phyloP scores from a whole-genome alignment of 805 yeast species.

The Clavispora vitiphila region DNA sequence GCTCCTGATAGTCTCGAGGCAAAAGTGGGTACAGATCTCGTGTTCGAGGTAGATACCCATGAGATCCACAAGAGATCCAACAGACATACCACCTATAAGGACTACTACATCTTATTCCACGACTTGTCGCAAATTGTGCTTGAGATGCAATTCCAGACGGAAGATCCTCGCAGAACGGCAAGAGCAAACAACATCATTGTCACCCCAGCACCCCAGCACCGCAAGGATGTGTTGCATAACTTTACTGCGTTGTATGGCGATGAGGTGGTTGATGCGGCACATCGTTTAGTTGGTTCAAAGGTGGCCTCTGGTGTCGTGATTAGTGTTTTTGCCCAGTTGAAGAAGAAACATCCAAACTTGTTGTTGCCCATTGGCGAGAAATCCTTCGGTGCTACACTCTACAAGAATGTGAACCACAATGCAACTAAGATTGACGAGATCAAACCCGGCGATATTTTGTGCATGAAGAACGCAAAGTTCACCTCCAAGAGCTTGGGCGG shows the following conservation, averaged over 20 bases:
- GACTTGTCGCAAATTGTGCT: constrained; percentile 67
- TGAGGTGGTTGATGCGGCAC: constrained; percentile 34
- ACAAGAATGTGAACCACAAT: constrained; percentile 41
- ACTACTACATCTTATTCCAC: constrained; percentile 65
- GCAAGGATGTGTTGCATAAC: constrained; percentile 45
- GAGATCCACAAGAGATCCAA: constrained; percentile 54
- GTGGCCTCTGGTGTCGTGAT: constrained; percentile 25
- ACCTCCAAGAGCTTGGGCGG: constrained; percentile 48
- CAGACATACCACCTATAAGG: constrained; percentile 45
- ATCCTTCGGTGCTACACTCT: constrained; percentile 70
- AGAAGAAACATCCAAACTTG: constrained; percentile 15
- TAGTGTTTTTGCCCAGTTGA: constrained; percentile 17
- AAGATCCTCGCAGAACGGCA: constrained; percentile 50
- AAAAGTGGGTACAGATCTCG: constrained; percentile 43
- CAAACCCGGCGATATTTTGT: constrained; percentile 79
- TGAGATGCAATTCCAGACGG: constrained; percentile 50
- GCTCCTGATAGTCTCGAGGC: constrained; percentile 50
- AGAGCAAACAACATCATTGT: constrained; percentile 23
- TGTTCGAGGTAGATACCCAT: constrained; percentile 63
- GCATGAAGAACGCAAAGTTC: constrained; percentile 71
- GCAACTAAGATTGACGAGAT: constrained; percentile 56
- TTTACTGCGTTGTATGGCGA: constrained; percentile 50
- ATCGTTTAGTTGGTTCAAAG: constrained; percentile 29
- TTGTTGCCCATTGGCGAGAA: constrained; percentile 59
- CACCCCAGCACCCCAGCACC: constrained; percentile 40